Evolutionary conservation across 116 monocot genomes (phyloP), one percentile per base, ranked within the genome.

Genomic region (Thalassia testudinum): DNA sequence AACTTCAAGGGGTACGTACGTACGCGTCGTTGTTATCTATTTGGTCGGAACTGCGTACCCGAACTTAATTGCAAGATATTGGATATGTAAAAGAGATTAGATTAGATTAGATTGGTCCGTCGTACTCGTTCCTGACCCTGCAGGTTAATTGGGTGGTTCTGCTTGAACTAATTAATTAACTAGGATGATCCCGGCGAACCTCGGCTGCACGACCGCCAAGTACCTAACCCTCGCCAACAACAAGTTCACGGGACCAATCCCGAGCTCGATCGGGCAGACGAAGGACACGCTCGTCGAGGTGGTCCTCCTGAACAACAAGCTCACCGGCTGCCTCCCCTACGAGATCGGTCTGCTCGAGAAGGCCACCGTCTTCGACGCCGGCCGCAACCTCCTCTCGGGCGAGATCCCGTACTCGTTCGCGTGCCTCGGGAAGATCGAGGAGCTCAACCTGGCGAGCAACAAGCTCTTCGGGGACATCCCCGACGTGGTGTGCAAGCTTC

Each of bases 401-500:
- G 69, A 63, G 24, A 76, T 79, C 1, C 85, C 76, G 7, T 37
- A 42, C 26, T 73, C 79, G 17, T 76, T 79, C 38, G 84, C 66
- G 4, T 79, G 84, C 66, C 60, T 84, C 7, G 28, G 14, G 42
- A 64, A 42, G 25, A 30, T 84, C 13, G 63, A 85, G 63, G 70
- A 85, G 60, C 79, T 85, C 45, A 76, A 76, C 72, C 66, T 85
- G 11, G 84, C 84, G 0, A 55, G 58, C 11, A 85, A 85, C 44
- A 54, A 59, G 24, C 61, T 85, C 18, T 79, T 72, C 67, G 79
- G 84, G 1, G 12, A 12, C 1, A 64, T 85, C 26, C 79, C 79
- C 43, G 79, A 79, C 21, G 54, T 29, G 10, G 66, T 85, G 1
- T 79, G 88, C 74, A 12, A 43, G 57, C 54, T 88, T 11, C 30